phyloP scores from a whole-genome alignment of 768 basidiomycete species.

The Phanerodontia chrysosporium region DNA sequence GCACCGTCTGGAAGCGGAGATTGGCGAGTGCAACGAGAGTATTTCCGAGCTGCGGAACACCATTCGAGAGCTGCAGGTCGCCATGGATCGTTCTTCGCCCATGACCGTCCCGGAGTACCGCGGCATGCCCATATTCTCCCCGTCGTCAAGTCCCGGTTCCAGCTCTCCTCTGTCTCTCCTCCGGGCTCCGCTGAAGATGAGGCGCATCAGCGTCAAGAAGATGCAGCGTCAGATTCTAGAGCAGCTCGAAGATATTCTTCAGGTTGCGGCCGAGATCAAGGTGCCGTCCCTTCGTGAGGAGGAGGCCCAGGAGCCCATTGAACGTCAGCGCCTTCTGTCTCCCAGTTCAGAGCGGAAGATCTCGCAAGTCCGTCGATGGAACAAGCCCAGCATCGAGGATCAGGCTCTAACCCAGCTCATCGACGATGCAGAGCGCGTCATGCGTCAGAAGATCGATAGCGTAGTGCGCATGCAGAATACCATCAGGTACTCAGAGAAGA shows the following conservation, averaged over 20 bases:
- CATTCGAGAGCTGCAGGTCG: slow-evolving; percentile 70
- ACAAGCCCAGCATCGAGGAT: slow-evolving; percentile 81
- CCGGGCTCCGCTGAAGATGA: slow-evolving; percentile 62
- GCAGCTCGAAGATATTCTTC: slow-evolving; percentile 82
- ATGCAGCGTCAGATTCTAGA: slow-evolving; percentile 78
- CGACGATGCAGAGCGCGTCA: slow-evolving; percentile 83
- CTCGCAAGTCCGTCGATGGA: slow-evolving; percentile 80
- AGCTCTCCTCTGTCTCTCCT: slow-evolving; percentile 77
- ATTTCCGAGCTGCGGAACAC: slow-evolving; percentile 84
- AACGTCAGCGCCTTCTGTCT: slow-evolving; percentile 86
- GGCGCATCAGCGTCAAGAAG: slow-evolving; percentile 75
- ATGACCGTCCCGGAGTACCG: slow-evolving; percentile 73
- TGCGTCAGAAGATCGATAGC: slow-evolving; percentile 91
- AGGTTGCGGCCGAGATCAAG: slow-evolving; percentile 74
- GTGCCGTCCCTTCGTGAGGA: slow-evolving; percentile 90
- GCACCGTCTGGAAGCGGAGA: slow-evolving; percentile 94
- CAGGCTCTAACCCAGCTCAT: slow-evolving; percentile 77
- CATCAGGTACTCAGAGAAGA: slow-evolving; percentile 94
- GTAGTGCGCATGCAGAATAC: slow-evolving; percentile 96
- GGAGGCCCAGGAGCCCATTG: slow-evolving; percentile 85
- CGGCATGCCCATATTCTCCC: slow-evolving; percentile 79
- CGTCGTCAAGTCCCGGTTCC: slow-evolving; percentile 65
- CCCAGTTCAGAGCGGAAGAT: slow-evolving; percentile 88
- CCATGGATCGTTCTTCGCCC: slow-evolving; percentile 75
- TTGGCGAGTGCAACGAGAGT: slow-evolving; percentile 89